These are phyloP conservation scores for cucumber (Cucumis sativus) DNA, from an alignment of 306 rosid species.

Conservation along the genomic window Cucumber_9930_V3 NC_026655.2:1902501-1903000, in stretches of 20 bases:
- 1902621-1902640: constrained; percentile 31
- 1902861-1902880: constrained; percentile 27
- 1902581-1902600: constrained; percentile 2
- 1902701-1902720: constrained; percentile 38
- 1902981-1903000: constrained; percentile 34
- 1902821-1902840: constrained; percentile 27
- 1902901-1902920: constrained; percentile 28
- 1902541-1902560: constrained; percentile 64
- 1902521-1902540: constrained; percentile 79
- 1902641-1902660: constrained; percentile 35
- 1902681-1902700: constrained; percentile 29
- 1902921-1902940: constrained; percentile 20
- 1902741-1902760: constrained; percentile 36
- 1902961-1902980: constrained; percentile 21
- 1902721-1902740: constrained; percentile 32
- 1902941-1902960: constrained; percentile 35
- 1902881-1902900: constrained; percentile 24
- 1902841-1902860: constrained; percentile 29
- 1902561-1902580: constrained; percentile 47
- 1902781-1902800: constrained; percentile 36
- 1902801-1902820: constrained; percentile 32
- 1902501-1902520: constrained; percentile 57
- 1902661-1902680: constrained; percentile 38
- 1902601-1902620: constrained; percentile 27
- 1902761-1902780: constrained; percentile 27